Conservation (phyloP, 345 rosid species). For the Bruguiera parviflora region DNA sequence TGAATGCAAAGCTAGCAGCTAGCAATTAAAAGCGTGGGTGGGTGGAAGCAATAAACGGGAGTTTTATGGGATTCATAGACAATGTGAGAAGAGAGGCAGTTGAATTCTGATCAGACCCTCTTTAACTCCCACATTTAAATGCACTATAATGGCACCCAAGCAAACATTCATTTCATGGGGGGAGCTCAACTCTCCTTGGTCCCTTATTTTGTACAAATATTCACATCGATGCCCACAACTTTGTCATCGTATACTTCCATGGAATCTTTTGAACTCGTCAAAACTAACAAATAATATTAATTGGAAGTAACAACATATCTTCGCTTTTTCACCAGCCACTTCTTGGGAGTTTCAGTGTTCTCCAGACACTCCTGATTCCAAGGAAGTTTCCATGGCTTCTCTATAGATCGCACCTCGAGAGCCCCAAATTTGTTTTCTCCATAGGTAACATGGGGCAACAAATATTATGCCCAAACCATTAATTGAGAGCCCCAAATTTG, state of each 20-base stretch:
- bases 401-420: constrained; percentile 17
- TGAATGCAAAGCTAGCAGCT: constrained; percentile 11
- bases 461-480: background rate
- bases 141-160: constrained; percentile 31
- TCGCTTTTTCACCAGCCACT: constrained; percentile 13
- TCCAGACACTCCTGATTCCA: constrained; percentile 30
- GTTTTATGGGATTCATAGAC: constrained; percentile 13
- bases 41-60: constrained; percentile 41
- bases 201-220: background rate
- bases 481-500: constrained; percentile 23
- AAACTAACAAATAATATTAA: background rate
- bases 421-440: constrained; percentile 24
- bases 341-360: constrained; percentile 7
- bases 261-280: constrained; percentile 35
- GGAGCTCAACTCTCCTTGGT: constrained; percentile 7
- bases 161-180: constrained; percentile 51
- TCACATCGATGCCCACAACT: background rate
- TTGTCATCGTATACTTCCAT: constrained; percentile 7
- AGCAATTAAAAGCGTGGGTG: constrained; percentile 20
- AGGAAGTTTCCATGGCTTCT: constrained; percentile 37
- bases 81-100: constrained; percentile 25
- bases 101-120: constrained; percentile 25
- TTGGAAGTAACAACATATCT: constrained; percentile 1
- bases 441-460: constrained; percentile 30
- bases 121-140: constrained; percentile 30